phyloP scores from a whole-genome alignment of 2,329 filamentous ascomycete species.

The Paecilomyces dactylethromorphus region DNA sequence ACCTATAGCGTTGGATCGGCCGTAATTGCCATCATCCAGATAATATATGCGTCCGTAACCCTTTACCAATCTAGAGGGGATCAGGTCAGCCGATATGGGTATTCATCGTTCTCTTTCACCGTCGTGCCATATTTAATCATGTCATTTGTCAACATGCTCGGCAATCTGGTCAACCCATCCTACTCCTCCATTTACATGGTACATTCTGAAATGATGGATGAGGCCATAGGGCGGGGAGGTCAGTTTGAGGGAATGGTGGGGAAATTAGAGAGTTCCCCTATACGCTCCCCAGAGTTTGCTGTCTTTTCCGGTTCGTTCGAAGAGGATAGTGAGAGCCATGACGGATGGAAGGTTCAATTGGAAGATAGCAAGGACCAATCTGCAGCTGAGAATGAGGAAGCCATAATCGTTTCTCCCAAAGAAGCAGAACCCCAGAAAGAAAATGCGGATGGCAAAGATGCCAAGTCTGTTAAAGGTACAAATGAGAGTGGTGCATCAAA shows the following conservation, averaged over 20 bases:
- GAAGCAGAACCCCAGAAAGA: neutral
- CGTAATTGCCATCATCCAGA: conserved; percentile 21
- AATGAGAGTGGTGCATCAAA: neutral
- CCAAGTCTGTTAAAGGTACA: neutral
- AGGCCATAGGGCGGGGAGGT: conserved; percentile 18
- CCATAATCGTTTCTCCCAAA: neutral
- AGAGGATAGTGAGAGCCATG: neutral
- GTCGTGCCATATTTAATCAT: conserved; percentile 30
- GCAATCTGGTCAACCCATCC: conserved; percentile 14
- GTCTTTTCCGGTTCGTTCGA: neutral
- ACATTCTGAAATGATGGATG: conserved; percentile 19
- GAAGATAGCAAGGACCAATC: neutral
- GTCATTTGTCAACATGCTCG: conserved; percentile 29
- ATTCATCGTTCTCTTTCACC: conserved; percentile 29
- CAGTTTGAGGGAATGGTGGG: conserved; percentile 17
- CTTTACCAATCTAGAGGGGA: conserved; percentile 21
- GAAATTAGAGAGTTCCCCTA: conserved; percentile 4
- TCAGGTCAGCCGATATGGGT: conserved; percentile 25
- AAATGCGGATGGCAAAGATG: neutral
- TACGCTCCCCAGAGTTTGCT: neutral
- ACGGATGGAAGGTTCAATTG: neutral
- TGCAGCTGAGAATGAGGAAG: neutral
- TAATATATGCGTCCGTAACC: conserved; percentile 18
- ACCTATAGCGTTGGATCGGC: conserved; percentile 17
- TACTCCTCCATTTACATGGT: conserved; percentile 25